phyloP scores from a whole-genome alignment of 1,284 basidiomycete genomes.

The Rhodotorula sp. region DNA sequence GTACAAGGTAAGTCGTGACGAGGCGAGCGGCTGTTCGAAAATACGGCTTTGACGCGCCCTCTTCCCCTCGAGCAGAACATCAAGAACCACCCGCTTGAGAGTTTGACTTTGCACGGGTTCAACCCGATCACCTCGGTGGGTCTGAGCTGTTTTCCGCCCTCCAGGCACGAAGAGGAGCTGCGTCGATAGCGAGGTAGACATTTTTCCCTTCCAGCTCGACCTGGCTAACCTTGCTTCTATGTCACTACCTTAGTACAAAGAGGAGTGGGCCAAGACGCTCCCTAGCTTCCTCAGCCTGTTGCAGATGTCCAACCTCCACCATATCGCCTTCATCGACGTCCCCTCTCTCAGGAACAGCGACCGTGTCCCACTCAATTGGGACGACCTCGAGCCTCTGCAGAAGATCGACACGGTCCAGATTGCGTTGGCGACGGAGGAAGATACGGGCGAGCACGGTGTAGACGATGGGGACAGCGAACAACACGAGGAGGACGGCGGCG shows the following conservation, averaged over 20 bases:
- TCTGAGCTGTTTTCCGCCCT: no score
- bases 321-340: conserved; percentile 24
- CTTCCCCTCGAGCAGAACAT: neutral
- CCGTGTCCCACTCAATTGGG: conserved; percentile 15
- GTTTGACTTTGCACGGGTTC: conserved; percentile 22
- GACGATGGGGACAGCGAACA: no score
- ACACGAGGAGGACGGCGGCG: conserved; percentile 2
- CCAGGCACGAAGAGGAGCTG: no score
- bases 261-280: conserved; percentile 13
- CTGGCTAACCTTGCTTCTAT: no score
- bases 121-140: conserved; percentile 32
- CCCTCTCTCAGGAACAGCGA: conserved; percentile 20
- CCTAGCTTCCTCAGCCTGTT: conserved; percentile 11
- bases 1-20: conserved; percentile 11
- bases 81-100: conserved; percentile 17
- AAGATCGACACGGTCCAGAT: conserved; percentile 14
- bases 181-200: no score
- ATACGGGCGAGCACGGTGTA: neutral
- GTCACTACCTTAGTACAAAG: no score
- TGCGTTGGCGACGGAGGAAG: conserved; percentile 20
- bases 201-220: no score
- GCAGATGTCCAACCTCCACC: neutral
- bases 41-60: no score
- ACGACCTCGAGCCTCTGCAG: neutral
- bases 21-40: neutral